These are phyloP conservation scores for Fonsecaea pedrosoi DNA, from an alignment of 2,329 filamentous ascomycete genomes.

Conservation along the genomic window DNA sequence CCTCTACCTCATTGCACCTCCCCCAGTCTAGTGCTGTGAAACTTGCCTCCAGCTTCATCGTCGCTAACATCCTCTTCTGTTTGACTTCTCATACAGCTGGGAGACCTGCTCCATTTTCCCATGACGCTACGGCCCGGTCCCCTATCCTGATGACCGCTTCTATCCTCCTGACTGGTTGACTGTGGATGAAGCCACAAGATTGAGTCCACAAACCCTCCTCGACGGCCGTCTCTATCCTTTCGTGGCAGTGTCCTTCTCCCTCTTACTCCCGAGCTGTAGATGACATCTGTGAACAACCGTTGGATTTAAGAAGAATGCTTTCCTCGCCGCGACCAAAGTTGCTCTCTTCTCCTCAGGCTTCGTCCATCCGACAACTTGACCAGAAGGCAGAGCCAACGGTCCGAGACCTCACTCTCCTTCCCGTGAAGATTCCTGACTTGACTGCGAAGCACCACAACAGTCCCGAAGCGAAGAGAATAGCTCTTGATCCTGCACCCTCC, in stretches of 20 bases:
- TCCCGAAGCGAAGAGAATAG: constrained; percentile 14
- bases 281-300: constrained; percentile 9
- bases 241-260: constrained; percentile 13
- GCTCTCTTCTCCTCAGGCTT: constrained; percentile 24
- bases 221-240: constrained; percentile 6
- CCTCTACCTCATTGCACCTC: constrained; percentile 28
- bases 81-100: constrained; percentile 44
- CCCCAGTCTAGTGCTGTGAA: constrained; percentile 26
- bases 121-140: constrained; percentile 39
- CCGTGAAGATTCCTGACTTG: constrained; percentile 17
- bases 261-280: constrained; percentile 4
- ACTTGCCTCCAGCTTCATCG: constrained; percentile 36
- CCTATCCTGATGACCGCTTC: constrained; percentile 25
- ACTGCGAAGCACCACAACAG: constrained; percentile 1
- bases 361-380: constrained; percentile 24
- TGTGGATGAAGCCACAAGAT: constrained; percentile 33
- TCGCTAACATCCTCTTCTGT: constrained; percentile 25
- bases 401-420: constrained; percentile 14
- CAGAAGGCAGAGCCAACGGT: constrained; percentile 24
- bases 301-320: constrained; percentile 37
- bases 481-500: constrained; percentile 18
- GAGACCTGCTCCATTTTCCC: constrained; percentile 47
- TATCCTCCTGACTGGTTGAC: constrained; percentile 32
- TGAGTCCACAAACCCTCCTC: constrained; percentile 22
- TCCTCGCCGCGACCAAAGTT: constrained; percentile 24